Evolutionary conservation across 2,329 filamentous ascomycete genomes (phyloP), one percentile per base, ranked within the genome.

Genomic region (Trichoderma afroharzianum): DNA sequence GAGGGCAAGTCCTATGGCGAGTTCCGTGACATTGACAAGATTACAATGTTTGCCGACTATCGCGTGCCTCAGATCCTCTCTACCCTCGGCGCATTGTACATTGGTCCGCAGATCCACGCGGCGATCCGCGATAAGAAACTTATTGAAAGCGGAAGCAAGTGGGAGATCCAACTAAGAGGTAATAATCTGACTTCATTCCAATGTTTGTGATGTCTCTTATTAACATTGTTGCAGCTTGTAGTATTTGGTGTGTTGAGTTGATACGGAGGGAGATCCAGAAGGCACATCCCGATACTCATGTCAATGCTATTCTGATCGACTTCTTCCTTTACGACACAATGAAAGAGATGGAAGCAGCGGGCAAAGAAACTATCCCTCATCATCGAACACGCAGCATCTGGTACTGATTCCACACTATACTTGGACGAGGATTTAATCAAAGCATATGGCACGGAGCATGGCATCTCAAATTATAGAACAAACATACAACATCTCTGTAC

Each of bases 31-130:
- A 97, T 99, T 76, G 92, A 96, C 82, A 94, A 94, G 80, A 92
- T 99, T 77, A 99, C 96, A 73, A 98, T 98, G 91, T 99, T 99
- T 84, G 95, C 96, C 78, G 96, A 99, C 83, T 99, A 99, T 79
- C 92, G 96, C 57, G 92, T 99, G 68, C 97, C 97, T 15, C 96
- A 99, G 82, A 96, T 98, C 76, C 87, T 99, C 39, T 90, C 95
- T 76, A 90, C 90, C 11, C 85, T 98, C 58, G 93, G 93, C 21
- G 95, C 94, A 71, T 83, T 99, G 63, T 90, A 88, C 76, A 98
- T 96, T 82, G 95, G 93, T 74, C 96, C 96, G 0, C 87, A 90
- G 0, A 83, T 99, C 58, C 90, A 94, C 64, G 85, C 87, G 39
- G 87, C 91, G 18, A 91, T 99, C 76, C 86, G 88, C 36, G 84